Conservation (phyloP, 1,284 basidiomycete genomes). For the Apiotrichum sp. region DNA sequence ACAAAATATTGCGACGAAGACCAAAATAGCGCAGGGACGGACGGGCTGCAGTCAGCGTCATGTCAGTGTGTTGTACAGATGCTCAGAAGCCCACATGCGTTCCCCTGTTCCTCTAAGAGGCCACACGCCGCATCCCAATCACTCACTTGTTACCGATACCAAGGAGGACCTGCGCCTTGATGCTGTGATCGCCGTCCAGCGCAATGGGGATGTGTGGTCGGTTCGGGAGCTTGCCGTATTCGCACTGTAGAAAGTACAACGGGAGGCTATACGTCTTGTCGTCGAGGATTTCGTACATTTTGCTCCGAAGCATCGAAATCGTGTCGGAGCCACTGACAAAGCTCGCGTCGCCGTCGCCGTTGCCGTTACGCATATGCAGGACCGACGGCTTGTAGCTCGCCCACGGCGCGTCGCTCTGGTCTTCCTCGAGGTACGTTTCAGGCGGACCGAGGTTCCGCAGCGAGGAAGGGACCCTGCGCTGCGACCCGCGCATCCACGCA, state of each 20-base stretch:
- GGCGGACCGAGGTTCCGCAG: too few species aligned
- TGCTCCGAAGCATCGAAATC: background rate
- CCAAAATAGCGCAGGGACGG: slow-evolving; percentile 6
- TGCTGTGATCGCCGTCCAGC: background rate
- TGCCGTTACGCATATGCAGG: background rate
- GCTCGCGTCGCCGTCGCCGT: background rate
- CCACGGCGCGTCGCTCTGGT: slow-evolving; percentile 1
- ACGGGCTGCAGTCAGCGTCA: background rate
- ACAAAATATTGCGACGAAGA: background rate
- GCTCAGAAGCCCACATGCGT: too few species aligned
- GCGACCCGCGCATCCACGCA: too few species aligned
- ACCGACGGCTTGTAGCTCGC: background rate
- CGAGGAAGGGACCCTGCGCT: too few species aligned
- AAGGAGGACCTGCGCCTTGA: background rate
- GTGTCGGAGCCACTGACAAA: background rate
- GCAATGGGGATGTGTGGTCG: background rate
- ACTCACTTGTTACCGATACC: background rate
- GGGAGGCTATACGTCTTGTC: background rate
- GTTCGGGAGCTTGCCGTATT: background rate
- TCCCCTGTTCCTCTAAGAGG: background rate
- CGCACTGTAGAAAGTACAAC: slow-evolving; percentile 1
- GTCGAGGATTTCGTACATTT: slow-evolving; percentile 2
- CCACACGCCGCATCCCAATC: too few species aligned
- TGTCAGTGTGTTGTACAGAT: too few species aligned
- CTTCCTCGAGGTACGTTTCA: background rate